Base-by-base conservation (phyloP, 2,329 filamentous ascomycete species). In the Cercospora citrullina region DNA sequence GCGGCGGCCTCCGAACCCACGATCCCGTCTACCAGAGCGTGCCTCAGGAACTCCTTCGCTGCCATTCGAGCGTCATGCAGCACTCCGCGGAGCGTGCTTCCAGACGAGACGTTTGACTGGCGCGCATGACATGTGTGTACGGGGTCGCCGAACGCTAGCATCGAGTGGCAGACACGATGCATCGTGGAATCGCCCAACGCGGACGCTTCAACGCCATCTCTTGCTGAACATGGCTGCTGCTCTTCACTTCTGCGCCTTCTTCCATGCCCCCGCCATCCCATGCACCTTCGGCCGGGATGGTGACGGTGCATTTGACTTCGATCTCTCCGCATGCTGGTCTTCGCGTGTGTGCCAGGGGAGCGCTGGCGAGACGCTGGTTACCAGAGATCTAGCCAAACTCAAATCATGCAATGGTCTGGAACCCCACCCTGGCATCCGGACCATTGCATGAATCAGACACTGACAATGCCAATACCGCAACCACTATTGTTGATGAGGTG, bases 61-160 rank as follows among this genome's bases (percentile, higher is more conserved):
- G 45, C 18, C 21, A 51, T 36, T 23, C 42, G 48, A 60, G 63
- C 16, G 14, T 36, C 58, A 42, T 60, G 28, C 33, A 39, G 12
- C 30, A n/a, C n/a, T 60, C 57, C 57, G 57, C 57, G 57, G 57
- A 60, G 57, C 57, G 16, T 60, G 30, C 57, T 60, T 18, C 30
- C 18, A 36, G 30, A 31, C 10, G 18, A 31, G 14, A 51, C 57
- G 8, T 21, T 2, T 48, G 36, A 62, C 60, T 26, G 39, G 36
- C 18, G 10, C 45, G 26, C 60, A 63, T 51, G 23, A 30, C 14
- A 61, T 23, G 18, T 4, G n/a, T 28, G 21, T 63, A 66, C 69
- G 69, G 69, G n/a, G 67, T 58, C 60, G 53, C 69, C 69, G 67
- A 71, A 23, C 45, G 58, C 67, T 67, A 68, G 53, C 42, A 68